phyloP scores from a whole-genome alignment of 768 basidiomycete species.

The Russula abietina region DNA sequence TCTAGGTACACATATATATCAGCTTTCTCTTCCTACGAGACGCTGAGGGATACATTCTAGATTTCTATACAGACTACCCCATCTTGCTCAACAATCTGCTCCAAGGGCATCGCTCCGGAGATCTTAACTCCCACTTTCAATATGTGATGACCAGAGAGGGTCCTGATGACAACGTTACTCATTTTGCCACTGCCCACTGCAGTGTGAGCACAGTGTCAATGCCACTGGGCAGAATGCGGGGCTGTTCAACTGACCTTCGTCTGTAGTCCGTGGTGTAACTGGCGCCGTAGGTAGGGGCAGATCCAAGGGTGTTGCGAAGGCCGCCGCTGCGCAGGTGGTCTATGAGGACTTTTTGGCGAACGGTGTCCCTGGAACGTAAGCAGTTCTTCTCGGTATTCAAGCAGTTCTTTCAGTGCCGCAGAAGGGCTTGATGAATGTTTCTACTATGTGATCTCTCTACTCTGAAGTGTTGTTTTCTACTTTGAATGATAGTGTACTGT shows the following conservation, averaged over 20 bases:
- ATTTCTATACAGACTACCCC: constrained; percentile 3
- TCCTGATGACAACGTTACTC: not conserved
- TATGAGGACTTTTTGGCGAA: not conserved
- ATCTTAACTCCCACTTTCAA: not conserved
- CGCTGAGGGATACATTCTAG: too few relatives aligned
- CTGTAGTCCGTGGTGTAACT: not conserved
- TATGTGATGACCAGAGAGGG: not conserved
- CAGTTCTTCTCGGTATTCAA: not conserved
- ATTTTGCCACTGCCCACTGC: not conserved
- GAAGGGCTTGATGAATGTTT: not conserved
- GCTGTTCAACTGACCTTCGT: not conserved
- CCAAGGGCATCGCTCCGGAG: not conserved
- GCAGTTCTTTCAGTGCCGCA: not conserved
- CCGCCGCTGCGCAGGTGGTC: not conserved
- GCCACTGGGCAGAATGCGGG: not conserved
- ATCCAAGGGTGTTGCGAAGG: not conserved
- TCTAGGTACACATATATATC: too few relatives aligned
- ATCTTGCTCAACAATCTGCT: constrained; percentile 3
- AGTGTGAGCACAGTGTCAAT: not conserved
- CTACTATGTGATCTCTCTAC: too few relatives aligned
- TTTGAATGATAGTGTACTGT: too few relatives aligned
- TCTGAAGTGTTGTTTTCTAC: too few relatives aligned
- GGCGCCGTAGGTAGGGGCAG: not conserved
- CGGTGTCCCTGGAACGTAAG: not conserved
- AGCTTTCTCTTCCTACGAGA: too few relatives aligned